phyloP scores from a whole-genome alignment of 2,329 filamentous ascomycete genomes.

The Orbilia javanica region DNA sequence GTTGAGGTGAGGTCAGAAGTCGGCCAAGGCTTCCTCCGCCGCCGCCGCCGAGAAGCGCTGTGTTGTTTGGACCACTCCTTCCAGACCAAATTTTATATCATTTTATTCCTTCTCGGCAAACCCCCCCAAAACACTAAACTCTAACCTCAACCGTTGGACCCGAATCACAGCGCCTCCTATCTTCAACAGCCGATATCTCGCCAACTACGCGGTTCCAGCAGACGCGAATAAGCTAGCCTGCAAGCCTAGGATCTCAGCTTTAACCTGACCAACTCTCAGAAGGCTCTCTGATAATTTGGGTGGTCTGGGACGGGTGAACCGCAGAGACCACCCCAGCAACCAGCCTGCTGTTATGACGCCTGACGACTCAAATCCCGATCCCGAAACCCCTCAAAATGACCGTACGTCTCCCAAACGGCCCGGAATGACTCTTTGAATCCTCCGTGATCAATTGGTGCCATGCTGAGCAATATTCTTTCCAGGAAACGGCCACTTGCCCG shows the following conservation, averaged over 20 bases:
- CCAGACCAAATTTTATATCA: conserved; percentile 33
- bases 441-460: conserved; percentile 32
- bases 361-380: conserved; percentile 53
- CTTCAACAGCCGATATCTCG: conserved; percentile 59
- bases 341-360: conserved; percentile 54
- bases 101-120: conserved; percentile 53
- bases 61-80: conserved; percentile 17
- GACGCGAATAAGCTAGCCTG: conserved; percentile 51
- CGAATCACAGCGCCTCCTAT: conserved; percentile 36
- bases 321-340: conserved; percentile 50
- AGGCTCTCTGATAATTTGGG: conserved; percentile 42
- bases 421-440: background rate
- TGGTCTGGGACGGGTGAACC: conserved; percentile 56
- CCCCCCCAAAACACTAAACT: conserved; percentile 57
- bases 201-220: conserved; percentile 53
- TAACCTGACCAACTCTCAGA: conserved; percentile 19
- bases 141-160: conserved; percentile 52
- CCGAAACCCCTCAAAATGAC: conserved; percentile 56
- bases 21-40: conserved; percentile 16
- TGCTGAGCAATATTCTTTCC: conserved; percentile 44
- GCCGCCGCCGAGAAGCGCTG: conserved; percentile 13
- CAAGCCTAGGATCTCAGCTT: conserved; percentile 24
- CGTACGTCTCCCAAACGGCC: conserved; percentile 34
- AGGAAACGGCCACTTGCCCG: conserved; percentile 57
- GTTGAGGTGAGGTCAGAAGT: conserved; percentile 25